These are phyloP conservation scores for Lolium rigidum DNA, from an alignment of 176 grass and related monocot genomes.

Conservation along the genomic window DNA sequence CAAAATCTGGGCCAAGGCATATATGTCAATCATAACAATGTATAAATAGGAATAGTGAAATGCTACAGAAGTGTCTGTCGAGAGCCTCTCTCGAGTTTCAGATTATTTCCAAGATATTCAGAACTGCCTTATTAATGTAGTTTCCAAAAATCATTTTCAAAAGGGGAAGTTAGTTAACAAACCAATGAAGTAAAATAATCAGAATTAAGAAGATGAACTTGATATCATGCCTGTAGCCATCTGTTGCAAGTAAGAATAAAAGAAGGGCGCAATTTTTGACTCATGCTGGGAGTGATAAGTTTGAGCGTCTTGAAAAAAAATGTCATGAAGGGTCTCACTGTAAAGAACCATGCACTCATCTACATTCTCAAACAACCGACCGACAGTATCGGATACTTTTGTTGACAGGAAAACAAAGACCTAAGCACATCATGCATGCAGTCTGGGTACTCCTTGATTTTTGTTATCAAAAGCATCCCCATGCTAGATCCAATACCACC, in stretches of 20 bases:
- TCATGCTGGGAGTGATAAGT: slow-evolving; percentile 57
- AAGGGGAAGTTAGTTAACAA: background rate
- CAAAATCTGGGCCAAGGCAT: background rate
- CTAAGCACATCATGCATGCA: slow-evolving; percentile 46
- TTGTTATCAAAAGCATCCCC: slow-evolving; percentile 29
- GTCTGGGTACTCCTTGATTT: slow-evolving; percentile 55
- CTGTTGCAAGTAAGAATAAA: slow-evolving; percentile 19
- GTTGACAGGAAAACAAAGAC: slow-evolving; percentile 51
- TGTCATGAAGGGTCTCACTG: slow-evolving; percentile 54
- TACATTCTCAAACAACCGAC: slow-evolving; percentile 53
- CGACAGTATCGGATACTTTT: slow-evolving; percentile 57
- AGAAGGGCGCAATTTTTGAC: background rate
- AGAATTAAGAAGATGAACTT: background rate
- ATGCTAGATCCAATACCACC: slow-evolving; percentile 53
- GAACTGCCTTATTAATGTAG: background rate
- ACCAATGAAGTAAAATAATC: background rate
- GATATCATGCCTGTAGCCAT: background rate
- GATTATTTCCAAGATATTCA: background rate
- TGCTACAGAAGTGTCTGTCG: background rate
- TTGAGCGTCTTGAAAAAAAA: slow-evolving; percentile 51
- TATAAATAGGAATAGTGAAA: background rate
- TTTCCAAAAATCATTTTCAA: background rate
- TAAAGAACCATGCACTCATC: slow-evolving; percentile 63
- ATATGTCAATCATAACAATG: background rate
- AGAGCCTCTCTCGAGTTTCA: background rate